A percentile compares a stretch with the other conserved stretches of the same genome.
Evolutionary conservation across 129 eudicot genomes (phyloP).

Genomic region (Deinandra increscens): DNA sequence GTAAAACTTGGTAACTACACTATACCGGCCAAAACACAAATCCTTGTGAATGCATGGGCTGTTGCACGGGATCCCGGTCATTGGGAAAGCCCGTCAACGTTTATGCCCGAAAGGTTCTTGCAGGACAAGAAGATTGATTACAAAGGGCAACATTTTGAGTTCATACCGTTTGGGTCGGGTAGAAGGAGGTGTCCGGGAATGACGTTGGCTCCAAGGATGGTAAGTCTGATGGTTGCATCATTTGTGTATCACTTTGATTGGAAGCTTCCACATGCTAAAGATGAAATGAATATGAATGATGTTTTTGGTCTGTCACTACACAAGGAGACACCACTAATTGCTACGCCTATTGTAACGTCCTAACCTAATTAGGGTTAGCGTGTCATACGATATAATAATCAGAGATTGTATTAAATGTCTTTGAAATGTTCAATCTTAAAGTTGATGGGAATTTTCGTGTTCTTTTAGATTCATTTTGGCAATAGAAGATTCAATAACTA

Average conservation of each 20-base stretch:
- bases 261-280: constrained; percentile 37
- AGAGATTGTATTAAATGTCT: too few relatives aligned
- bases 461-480: too few relatives aligned
- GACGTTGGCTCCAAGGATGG: constrained; percentile 41
- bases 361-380: too few relatives aligned
- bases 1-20: constrained; percentile 16
- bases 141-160: constrained; percentile 39
- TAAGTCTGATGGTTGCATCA: constrained; percentile 39
- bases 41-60: constrained; percentile 38
- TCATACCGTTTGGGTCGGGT: constrained; percentile 49
- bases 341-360: constrained; percentile 31
- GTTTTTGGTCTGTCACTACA: constrained; percentile 35
- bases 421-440: too few relatives aligned
- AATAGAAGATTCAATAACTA: too few relatives aligned
- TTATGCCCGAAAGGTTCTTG: constrained; percentile 45
- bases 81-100: too few relatives aligned
- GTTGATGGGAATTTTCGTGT: too few relatives aligned
- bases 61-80: constrained; percentile 33
- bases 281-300: constrained; percentile 37
- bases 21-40: too few relatives aligned
- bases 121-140: constrained; percentile 24
- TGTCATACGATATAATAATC: too few relatives aligned
- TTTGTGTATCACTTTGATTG: constrained; percentile 47
- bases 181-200: constrained; percentile 48
- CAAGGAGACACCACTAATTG: constrained; percentile 42